phyloP scores from a whole-genome alignment of 495 filamentous ascomycete genomes.

The Glutinoglossum americanum region DNA sequence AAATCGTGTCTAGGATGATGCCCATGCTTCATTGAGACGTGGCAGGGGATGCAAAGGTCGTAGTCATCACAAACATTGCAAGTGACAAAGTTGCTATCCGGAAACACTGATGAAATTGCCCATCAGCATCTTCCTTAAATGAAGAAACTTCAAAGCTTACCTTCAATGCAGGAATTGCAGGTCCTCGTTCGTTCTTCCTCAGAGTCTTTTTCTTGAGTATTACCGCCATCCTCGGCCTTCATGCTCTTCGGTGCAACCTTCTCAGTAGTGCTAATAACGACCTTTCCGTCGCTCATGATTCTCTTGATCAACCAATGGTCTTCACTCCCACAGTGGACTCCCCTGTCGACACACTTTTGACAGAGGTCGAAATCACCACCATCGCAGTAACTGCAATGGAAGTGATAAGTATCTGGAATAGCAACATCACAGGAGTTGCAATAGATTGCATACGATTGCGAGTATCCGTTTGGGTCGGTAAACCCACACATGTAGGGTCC shows the following conservation, averaged over 20 bases:
- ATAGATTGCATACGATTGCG: constrained; percentile 41
- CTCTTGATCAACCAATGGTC: constrained; percentile 92
- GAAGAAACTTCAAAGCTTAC: constrained; percentile 22
- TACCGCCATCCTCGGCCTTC: constrained; percentile 8
- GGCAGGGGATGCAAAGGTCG: constrained; percentile 75
- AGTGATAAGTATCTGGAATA: constrained; percentile 56
- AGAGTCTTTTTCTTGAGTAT: background rate
- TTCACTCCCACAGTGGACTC: constrained; percentile 51
- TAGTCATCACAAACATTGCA: constrained; percentile 75
- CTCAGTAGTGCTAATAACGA: constrained; percentile 71
- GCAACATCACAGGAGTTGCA: constrained; percentile 74
- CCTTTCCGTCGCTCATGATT: constrained; percentile 49
- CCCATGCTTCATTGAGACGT: constrained; percentile 55
- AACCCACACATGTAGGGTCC: background rate
- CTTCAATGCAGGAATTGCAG: constrained; percentile 78
- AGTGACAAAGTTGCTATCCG: constrained; percentile 45
- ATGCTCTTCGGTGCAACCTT: constrained; percentile 40
- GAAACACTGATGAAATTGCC: background rate
- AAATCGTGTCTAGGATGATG: constrained; percentile 86
- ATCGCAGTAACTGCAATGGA: constrained; percentile 85
- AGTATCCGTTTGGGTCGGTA: constrained; percentile 3
- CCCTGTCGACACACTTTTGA: constrained; percentile 48
- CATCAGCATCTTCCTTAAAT: background rate
- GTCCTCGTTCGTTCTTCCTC: constrained; percentile 34
- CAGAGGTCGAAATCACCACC: constrained; percentile 91